Base-by-base conservation (phyloP, 768 basidiomycete genomes). In the Suillus fuscotomentosus region DNA sequence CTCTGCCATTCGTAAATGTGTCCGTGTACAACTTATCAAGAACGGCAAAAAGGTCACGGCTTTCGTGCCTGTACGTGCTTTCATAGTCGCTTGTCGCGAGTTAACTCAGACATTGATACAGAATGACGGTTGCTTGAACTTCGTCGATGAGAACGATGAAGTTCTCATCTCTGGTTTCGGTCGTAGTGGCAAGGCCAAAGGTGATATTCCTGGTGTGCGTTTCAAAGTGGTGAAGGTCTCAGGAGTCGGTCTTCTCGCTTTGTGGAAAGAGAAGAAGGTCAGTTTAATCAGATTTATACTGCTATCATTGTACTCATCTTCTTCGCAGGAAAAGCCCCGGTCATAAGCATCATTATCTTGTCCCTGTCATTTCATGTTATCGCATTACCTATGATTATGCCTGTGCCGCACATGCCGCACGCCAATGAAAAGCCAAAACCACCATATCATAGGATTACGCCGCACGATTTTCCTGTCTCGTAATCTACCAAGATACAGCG, bases 21-120 rank as follows among this genome's bases (percentile, higher is more conserved):
- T 99, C 71, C 95, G 97, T 83, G 97, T 99, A 68, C 97, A 99
- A 76, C 86, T 99, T 71, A 99, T 99, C 80, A 99, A 99, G 88
- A 99, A 99, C 84, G 97, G 97, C 70, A 99, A 99, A 91, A 99
- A 99, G 80, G 97, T 99, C 77, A 99, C 97, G 68, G 97, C 97
- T 75, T 99, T 99, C 90, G 97, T 99, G 47, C 97, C 97, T 67
- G 94, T 94, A 73, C 70, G 93, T 87, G 11, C 53, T 51, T 17
- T 45, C 41, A 41, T 53, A n/a, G 0, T 22, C n/a, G 5, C 6
- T 15, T 43, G 24, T 9, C 13, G 47, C 34, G 20, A 9, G 15
- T 63, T 41, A 51, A 67, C 63, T 54, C 20, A 34, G 55, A 66
- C 61, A 47, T 22, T 45, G 54, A 39, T 15, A 22, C 73, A 94